Conservation (phyloP, 805 yeast genomes). For the Suhomyces faveliae region DNA sequence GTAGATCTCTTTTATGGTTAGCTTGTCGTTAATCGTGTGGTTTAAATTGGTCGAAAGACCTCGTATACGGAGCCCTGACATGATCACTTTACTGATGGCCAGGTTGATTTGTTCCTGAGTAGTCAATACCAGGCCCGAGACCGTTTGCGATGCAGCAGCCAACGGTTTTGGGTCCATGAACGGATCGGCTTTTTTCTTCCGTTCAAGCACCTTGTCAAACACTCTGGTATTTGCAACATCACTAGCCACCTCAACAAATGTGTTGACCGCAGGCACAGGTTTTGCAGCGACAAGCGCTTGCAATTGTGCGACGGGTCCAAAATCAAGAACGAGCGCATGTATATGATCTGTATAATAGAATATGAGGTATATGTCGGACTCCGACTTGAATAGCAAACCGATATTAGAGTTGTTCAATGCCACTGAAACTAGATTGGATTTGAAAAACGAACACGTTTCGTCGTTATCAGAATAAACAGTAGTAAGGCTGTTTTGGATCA, state of each 20-base stretch:
- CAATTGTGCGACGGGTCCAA: slow-evolving; percentile 6
- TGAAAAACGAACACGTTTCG: slow-evolving; percentile 21
- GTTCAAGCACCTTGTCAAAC: slow-evolving; percentile 37
- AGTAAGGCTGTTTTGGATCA: slow-evolving; percentile 19
- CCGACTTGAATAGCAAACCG: slow-evolving; percentile 20
- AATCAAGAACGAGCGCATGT: slow-evolving; percentile 20
- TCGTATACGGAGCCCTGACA: slow-evolving; percentile 43
- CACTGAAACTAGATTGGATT: slow-evolving; percentile 12
- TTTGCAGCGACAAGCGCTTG: neutral
- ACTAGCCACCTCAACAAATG: neutral
- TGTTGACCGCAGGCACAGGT: neutral
- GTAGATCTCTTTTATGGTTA: slow-evolving; percentile 39
- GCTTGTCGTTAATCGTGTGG: slow-evolving; percentile 28
- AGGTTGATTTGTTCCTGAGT: slow-evolving; percentile 29
- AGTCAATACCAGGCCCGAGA: slow-evolving; percentile 9
- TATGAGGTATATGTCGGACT: slow-evolving; percentile 17
- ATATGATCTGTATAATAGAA: slow-evolving; percentile 20
- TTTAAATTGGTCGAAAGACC: slow-evolving; percentile 29
- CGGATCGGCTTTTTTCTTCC: slow-evolving; percentile 22
- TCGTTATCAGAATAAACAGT: slow-evolving; percentile 21
- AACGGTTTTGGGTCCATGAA: slow-evolving; percentile 6
- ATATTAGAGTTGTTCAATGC: slow-evolving; percentile 9
- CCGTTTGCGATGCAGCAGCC: neutral
- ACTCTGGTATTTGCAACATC: slow-evolving; percentile 16
- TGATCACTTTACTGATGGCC: slow-evolving; percentile 32